phyloP scores from a whole-genome alignment of 108 stramenopile species.

The Cyclostephanos tholiformis region DNA sequence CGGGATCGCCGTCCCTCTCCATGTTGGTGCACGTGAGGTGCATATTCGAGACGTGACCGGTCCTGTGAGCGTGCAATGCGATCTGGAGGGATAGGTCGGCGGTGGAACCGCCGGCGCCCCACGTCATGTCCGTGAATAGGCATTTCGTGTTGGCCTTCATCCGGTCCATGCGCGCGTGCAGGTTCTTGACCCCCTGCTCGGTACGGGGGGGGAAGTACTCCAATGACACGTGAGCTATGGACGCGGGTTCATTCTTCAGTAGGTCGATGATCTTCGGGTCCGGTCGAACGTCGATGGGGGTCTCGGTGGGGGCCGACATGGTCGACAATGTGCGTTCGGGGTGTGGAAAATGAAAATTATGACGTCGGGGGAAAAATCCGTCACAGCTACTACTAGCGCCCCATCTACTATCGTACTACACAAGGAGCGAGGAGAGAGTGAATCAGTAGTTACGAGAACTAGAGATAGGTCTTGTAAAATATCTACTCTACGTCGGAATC shows the following conservation, averaged over 20 bases:
- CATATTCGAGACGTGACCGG: constrained; percentile 97
- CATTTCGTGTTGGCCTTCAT: constrained; percentile 85
- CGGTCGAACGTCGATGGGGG: constrained; percentile 24
- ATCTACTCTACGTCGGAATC: too few relatives aligned
- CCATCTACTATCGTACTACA: too few relatives aligned
- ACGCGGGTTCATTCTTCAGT: constrained; percentile 54
- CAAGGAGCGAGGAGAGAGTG: too few relatives aligned
- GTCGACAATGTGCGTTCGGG: background rate
- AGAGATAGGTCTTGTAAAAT: too few relatives aligned
- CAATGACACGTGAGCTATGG: constrained; percentile 82
- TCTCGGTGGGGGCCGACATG: constrained; percentile 9
- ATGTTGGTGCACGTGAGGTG: constrained; percentile 99
- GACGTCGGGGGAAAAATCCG: too few relatives aligned
- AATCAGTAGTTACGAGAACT: too few relatives aligned
- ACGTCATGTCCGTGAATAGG: constrained; percentile 97
- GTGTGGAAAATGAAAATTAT: too few relatives aligned
- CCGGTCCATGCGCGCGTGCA: constrained; percentile 92
- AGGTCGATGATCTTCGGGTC: constrained; percentile 89
- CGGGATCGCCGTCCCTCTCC: constrained; percentile 83
- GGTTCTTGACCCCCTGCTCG: constrained; percentile 94
- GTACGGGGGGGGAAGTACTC: constrained; percentile 99
- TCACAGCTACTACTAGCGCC: too few relatives aligned
- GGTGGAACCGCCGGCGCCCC: constrained; percentile 99
- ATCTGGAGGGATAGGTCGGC: constrained; percentile 95
- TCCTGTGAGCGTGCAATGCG: constrained; percentile 74